Conservation (phyloP, 202 grass and related monocot species). For the Setaria italica region DNA sequence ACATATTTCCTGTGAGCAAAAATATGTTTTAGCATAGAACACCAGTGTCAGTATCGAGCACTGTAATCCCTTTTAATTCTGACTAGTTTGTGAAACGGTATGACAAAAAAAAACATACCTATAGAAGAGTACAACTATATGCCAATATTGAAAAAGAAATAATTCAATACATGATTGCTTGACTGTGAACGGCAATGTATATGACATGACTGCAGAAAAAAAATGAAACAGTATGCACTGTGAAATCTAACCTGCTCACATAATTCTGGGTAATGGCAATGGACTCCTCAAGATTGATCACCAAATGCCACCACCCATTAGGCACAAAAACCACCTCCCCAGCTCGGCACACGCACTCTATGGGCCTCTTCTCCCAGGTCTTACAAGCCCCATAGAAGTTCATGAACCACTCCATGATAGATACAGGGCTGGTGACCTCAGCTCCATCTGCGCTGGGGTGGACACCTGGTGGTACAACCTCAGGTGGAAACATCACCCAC, state of each 20-base stretch:
- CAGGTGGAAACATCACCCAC: conserved; percentile 91
- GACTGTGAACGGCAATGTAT: background rate
- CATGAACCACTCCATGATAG: conserved; percentile 99
- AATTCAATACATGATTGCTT: background rate
- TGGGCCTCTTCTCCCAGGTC: conserved; percentile 76
- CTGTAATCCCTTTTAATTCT: background rate
- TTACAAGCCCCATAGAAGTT: conserved; percentile 85
- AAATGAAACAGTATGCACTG: background rate
- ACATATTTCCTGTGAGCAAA: background rate
- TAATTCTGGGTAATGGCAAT: conserved; percentile 97
- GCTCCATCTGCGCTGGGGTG: conserved; percentile 80
- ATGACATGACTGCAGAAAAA: background rate
- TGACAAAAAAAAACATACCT: background rate
- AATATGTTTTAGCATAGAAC: background rate
- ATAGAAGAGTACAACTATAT: background rate
- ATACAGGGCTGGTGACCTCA: conserved; percentile 86
- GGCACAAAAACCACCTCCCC: conserved; percentile 92
- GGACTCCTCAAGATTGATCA: conserved; percentile 96
- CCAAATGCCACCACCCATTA: conserved; percentile 99
- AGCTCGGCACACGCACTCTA: conserved; percentile 74
- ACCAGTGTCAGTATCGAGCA: background rate
- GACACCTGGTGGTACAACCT: conserved; percentile 79
- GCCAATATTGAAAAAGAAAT: background rate
- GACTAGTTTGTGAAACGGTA: background rate
- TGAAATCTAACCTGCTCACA: conserved; percentile 73